Base-by-base conservation (phyloP, 148 eudicot species). In the Arbutus unedo region DNA sequence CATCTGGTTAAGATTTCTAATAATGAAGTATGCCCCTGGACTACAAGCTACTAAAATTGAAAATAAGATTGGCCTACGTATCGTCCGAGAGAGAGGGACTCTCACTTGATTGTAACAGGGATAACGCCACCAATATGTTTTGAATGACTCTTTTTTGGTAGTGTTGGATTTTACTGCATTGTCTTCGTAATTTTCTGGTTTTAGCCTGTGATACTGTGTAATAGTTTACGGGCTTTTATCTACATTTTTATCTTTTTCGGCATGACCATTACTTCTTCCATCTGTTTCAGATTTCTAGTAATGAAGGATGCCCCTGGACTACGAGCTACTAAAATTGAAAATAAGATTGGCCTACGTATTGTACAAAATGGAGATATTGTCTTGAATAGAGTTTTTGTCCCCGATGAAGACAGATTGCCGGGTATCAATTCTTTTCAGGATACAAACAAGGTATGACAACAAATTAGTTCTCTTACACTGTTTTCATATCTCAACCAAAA, bases 61-160 rank as follows among this genome's bases (percentile, higher is more conserved):
- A 66, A 95, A 95, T 83, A 95, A 95, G 84, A 94, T 95, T 82
- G 98, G 98, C 68, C 88, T 95, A 66, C 91, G 98, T 77, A 95
- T 93, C 54, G 98, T 95, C 80, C 98, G 93, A 83, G 93, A 95
- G 85, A 98, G 96, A 81, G 98, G n/a, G n/a, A n/a, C n/a, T n/a
- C n/a, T n/a, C n/a, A n/a, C n/a, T n/a, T n/a, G n/a, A n/a, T n/a
- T n/a, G n/a, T n/a, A n/a, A n/a, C n/a, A n/a, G n/a, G n/a, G n/a
- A n/a, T n/a, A n/a, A n/a, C n/a, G n/a, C n/a, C n/a, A n/a, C n/a
- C n/a, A n/a, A n/a, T n/a, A n/a, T n/a, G n/a, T n/a, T n/a, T n/a
- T n/a, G n/a, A n/a, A n/a, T n/a, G n/a, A 31, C 38, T 31, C 38
- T 31, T 31, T 31, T 76, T 75, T 4, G 79, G 64, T 60, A 47